phyloP scores from a whole-genome alignment of 257 asterid species.

The Primulina huaijiensis region DNA sequence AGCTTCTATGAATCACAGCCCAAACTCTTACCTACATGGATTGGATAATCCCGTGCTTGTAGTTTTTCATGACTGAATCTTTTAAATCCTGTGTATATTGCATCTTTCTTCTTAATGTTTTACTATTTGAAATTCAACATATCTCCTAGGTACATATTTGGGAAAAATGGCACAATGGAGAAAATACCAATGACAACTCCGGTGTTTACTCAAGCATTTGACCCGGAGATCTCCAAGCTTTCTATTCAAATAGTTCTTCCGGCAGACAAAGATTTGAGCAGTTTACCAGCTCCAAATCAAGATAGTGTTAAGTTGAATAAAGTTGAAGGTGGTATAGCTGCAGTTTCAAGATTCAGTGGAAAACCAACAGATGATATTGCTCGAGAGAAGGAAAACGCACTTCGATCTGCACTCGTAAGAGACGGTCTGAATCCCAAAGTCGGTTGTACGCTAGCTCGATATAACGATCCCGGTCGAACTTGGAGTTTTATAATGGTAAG shows the following conservation, averaged over 20 bases:
- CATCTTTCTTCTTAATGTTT: too few relatives aligned
- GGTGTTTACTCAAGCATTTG: slow-evolving; percentile 69
- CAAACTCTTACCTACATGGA: background rate
- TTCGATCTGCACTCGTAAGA: slow-evolving; percentile 41
- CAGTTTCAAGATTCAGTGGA: slow-evolving; percentile 79
- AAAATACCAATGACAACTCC: slow-evolving; percentile 94
- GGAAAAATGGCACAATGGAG: slow-evolving; percentile 70
- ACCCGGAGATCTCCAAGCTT: slow-evolving; percentile 50
- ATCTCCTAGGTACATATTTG: slow-evolving; percentile 69
- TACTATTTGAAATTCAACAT: background rate
- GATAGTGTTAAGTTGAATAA: slow-evolving; percentile 56
- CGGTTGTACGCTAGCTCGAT: slow-evolving; percentile 80
- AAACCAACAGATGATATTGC: slow-evolving; percentile 64
- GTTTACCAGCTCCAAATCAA: slow-evolving; percentile 75
- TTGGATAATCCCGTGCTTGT: too few relatives aligned
- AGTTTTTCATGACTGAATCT: background rate
- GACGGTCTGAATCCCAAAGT: slow-evolving; percentile 57
- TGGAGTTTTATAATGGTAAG: slow-evolving; percentile 70
- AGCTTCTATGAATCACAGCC: slow-evolving; percentile 13
- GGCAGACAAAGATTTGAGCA: slow-evolving; percentile 59
- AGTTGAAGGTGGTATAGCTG: slow-evolving; percentile 81
- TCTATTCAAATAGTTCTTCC: slow-evolving; percentile 87
- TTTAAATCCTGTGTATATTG: too few relatives aligned
- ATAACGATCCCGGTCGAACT: slow-evolving; percentile 88
- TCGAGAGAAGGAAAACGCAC: slow-evolving; percentile 54